These are phyloP conservation scores for Rhodotorula sp. DNA, from an alignment of 1,284 basidiomycete genomes.

Conservation along the genomic window DNA sequence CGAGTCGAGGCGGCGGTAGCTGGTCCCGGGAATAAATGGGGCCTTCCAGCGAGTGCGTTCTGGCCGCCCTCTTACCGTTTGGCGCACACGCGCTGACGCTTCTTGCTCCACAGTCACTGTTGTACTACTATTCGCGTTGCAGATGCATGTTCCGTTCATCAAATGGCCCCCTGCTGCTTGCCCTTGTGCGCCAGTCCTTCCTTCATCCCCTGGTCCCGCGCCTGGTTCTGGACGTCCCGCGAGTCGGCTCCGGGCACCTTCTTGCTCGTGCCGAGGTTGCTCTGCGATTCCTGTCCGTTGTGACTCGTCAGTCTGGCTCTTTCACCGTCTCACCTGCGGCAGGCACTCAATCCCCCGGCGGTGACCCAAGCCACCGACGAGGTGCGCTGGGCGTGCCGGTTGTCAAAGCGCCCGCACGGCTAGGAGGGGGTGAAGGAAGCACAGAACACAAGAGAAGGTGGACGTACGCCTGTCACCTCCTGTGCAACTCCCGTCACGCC, in stretches of 20 bases:
- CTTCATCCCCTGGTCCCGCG: conserved; percentile 15
- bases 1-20: neutral
- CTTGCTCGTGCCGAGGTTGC: conserved; percentile 1
- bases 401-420: fast-evolving
- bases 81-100: neutral
- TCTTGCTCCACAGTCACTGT: neutral
- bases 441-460: neutral
- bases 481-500: conserved; percentile 11
- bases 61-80: too few relatives aligned
- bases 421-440: too few relatives aligned
- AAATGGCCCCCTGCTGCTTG: conserved; percentile 5
- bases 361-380: too few relatives aligned
- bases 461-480: conserved; percentile 21
- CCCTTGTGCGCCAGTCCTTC: conserved; percentile 11
- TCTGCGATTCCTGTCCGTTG: conserved; percentile 3
- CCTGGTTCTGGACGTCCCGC: neutral
- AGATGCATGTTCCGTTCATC: neutral
- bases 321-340: too few relatives aligned
- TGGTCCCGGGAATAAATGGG: neutral
- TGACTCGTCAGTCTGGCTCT: neutral
- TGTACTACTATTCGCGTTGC: too few relatives aligned
- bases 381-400: neutral
- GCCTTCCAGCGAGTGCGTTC: too few relatives aligned
- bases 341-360: neutral
- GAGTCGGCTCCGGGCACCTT: conserved; percentile 15